Evolutionary conservation across 495 filamentous ascomycete genomes (phyloP), one percentile per base, ranked within the genome.

Genomic region (Glonium stellatum): DNA sequence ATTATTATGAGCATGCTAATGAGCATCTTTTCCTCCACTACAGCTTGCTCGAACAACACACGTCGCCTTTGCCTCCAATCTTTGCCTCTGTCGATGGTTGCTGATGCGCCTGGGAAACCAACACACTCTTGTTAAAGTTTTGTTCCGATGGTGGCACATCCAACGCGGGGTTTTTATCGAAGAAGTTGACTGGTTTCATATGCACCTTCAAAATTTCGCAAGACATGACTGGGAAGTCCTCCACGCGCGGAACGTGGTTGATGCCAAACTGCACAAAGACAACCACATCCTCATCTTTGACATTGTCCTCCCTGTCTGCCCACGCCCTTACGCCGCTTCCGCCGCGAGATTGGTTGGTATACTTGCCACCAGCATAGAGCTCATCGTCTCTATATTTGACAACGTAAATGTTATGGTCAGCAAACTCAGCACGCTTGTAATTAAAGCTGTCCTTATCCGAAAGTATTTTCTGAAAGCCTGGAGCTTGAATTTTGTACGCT

Each of bases 321-420:
- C 75, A 77, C 4, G 63, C 25, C 6, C 74, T 65, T 27, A 77
- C 73, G 6, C 75, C 79, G 9, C 72, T 76, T 15, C 86, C 87
- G 15, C 81, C 82, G 31, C 80, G 76, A 25, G 84, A 88, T 74
- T 96, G 92, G 62, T 95, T 88, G 3, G 91, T 96, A 70, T 92
- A 96, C 68, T 85, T 81, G 6, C 91, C 91, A 8, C 85, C 90
- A 0, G 91, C 84, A 68, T 83, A 95, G 4, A 95, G 73, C 70
- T 96, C 91, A 6, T 78, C 83, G 57, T 95, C 90, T 42, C 75
- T 77, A 70, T 95, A 87, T 21, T 80, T 81, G 0, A 89, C 91
- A 4, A 92, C 83, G 76, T 91, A 96, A 51, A 96, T 78, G 54
- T 87, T 86, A 61, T 85, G 85, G 65, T 87, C 88, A 0, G 87